Conservation (phyloP, 2,329 filamentous ascomycete species). For the Ploettnerulaceae sp. region DNA sequence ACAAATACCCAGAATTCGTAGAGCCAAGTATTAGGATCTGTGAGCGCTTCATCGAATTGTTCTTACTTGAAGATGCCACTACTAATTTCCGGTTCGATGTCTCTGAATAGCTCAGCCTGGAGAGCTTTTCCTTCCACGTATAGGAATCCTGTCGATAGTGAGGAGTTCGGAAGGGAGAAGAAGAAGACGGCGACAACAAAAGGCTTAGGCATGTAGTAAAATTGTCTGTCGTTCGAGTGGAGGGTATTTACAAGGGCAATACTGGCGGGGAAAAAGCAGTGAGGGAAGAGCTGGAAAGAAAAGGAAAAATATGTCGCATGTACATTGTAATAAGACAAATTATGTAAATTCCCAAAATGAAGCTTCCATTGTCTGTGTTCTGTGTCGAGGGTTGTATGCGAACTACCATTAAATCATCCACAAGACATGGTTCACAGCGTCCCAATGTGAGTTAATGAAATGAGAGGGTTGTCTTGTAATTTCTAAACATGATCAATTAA, state of each 20-base stretch:
- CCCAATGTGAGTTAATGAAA: too few species aligned
- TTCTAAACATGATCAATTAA: too few species aligned
- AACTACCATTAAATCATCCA: too few species aligned
- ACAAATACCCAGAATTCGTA: constrained; percentile 44
- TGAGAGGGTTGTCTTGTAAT: too few species aligned
- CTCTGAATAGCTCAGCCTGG: constrained; percentile 22
- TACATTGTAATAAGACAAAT: too few species aligned
- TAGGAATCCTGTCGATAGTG: constrained; percentile 38
- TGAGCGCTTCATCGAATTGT: constrained; percentile 46
- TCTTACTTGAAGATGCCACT: constrained; percentile 45
- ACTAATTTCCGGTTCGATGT: constrained; percentile 39
- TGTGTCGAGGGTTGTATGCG: too few species aligned
- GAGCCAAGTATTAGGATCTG: constrained; percentile 13
- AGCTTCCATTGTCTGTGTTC: too few species aligned
- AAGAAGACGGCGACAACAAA: constrained; percentile 22
- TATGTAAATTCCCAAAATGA: too few species aligned
- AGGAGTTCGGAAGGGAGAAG: constrained; percentile 17
- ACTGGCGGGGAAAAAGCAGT: too few species aligned
- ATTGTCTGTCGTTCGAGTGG: constrained; percentile 15
- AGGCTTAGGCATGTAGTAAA: constrained; percentile 11
- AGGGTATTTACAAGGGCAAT: constrained; percentile 3
- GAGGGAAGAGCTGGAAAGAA: too few species aligned
- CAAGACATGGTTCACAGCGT: too few species aligned
- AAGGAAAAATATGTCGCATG: too few species aligned
- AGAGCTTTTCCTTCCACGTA: constrained; percentile 38